Base-by-base conservation (phyloP, 805 yeast species). In the Starmera quercuum region DNA sequence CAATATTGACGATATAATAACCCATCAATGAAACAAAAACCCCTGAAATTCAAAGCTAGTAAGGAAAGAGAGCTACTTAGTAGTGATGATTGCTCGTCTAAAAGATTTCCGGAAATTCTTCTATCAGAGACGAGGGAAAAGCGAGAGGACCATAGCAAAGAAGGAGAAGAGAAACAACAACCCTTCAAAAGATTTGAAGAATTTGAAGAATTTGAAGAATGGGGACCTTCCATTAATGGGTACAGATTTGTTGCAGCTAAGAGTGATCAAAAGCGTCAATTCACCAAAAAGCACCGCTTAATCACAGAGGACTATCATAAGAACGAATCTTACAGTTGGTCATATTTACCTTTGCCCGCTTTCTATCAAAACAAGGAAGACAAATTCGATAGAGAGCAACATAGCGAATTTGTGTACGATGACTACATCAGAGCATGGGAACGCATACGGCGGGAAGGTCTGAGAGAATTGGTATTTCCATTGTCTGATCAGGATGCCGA, bases 401-500 rank as follows among this genome's bases (percentile, higher is more conserved):
- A 8, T 12, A 29, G 22, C 7, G 26, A n/a, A 5, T 24, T 26
- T 11, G 28, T 17, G 12, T 45, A 41, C 25, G 38, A 35, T n/a
- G 34, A 36, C 9, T 63, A 63, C 35, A 16, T 46, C 13, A 27
- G 31, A 6, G 39, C 46, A 10, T 61, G 68, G 58, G 50, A 58
- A 15, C 24, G 6, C 0, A 38, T 42, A 3, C 35, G 36, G 16
- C 11, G 15, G 3, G 22, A 45, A 20, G 34, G 48, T 4, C 38
- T 30, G 14, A 26, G 14, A 35, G 39, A 6, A 39, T 46, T 42
- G 45, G 52, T 35, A 2, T 51, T 44, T 34, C 53, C 39, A 35
- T 58, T 41, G 58, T 28, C 61, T 55, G 15, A 60, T 52, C 7
- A 61, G 52, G n/a, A 36, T 47, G 37, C 60, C 46, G 63, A 56